Conservation (phyloP, 805 yeast species). For the Schwanniomyces pseudopolymorphus region DNA sequence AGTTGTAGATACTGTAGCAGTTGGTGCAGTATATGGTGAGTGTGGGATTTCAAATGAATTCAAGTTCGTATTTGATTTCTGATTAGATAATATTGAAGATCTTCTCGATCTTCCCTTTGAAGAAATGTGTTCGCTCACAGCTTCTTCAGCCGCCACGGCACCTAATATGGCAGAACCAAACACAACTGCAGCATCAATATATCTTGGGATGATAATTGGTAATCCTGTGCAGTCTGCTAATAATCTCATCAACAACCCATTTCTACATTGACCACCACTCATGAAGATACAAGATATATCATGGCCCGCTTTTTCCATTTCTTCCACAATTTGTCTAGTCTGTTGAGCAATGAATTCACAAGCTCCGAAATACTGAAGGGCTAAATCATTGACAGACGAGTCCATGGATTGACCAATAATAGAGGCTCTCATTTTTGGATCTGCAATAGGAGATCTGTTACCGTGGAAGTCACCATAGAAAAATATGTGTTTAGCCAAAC, state of each 20-base stretch:
- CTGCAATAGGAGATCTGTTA: constrained; percentile 96
- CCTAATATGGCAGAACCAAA: constrained; percentile 95
- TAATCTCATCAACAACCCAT: constrained; percentile 82
- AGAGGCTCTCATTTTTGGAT: constrained; percentile 87
- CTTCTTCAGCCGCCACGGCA: constrained; percentile 83
- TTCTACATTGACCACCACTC: constrained; percentile 97
- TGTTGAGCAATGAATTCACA: constrained; percentile 98
- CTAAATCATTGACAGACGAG: constrained; percentile 76
- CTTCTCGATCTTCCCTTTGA: constrained; percentile 36
- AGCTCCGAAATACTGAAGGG: constrained; percentile 84
- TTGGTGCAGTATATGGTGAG: constrained; percentile 78
- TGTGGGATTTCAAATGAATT: constrained; percentile 32
- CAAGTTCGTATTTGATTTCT: constrained; percentile 32
- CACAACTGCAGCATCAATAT: constrained; percentile 96
- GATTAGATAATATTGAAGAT: constrained; percentile 27
- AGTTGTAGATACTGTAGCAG: constrained; percentile 70
- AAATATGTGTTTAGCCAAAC: constrained; percentile 80
- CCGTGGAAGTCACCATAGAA: constrained; percentile 97
- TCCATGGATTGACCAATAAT: constrained; percentile 95
- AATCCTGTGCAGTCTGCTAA: constrained; percentile 91
- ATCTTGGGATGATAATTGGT: constrained; percentile 89
- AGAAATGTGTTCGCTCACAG: constrained; percentile 38
- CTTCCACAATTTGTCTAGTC: constrained; percentile 90
- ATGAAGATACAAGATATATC: constrained; percentile 71
- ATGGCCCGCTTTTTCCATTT: constrained; percentile 82